Evolutionary conservation across 164 flowering plant genomes (phyloP).

Genomic region (Kalanchoe fedtschenkoi): DNA sequence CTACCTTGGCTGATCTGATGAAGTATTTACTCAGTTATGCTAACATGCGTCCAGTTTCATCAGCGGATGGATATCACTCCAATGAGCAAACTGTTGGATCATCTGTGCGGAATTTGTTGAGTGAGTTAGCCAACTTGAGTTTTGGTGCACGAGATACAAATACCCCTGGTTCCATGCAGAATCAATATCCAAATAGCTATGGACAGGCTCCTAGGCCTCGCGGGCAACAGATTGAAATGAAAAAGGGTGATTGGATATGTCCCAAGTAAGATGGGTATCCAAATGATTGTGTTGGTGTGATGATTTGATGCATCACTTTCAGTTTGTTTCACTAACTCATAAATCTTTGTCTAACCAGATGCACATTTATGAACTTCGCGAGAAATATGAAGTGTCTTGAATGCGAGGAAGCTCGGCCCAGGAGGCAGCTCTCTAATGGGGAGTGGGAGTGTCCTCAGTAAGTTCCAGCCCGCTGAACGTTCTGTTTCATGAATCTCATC

Average conservation of each 20-base stretch:
- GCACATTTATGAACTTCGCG: constrained; percentile 90
- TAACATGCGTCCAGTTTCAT: constrained; percentile 23
- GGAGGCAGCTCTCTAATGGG: constrained; percentile 68
- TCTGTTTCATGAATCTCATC: background rate
- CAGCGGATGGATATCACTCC: constrained; percentile 18
- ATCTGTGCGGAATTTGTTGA: constrained; percentile 59
- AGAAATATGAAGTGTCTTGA: constrained; percentile 77
- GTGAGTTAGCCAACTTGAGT: constrained; percentile 36
- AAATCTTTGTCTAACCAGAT: constrained; percentile 28
- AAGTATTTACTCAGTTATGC: constrained; percentile 62
- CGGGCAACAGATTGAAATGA: constrained; percentile 56
- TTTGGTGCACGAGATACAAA: constrained; percentile 11
- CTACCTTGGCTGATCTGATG: constrained; percentile 60
- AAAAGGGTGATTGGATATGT: constrained; percentile 86
- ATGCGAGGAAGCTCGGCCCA: constrained; percentile 74
- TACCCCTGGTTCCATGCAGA: constrained; percentile 20
- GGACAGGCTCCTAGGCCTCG: constrained; percentile 27
- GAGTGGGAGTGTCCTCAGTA: constrained; percentile 99
- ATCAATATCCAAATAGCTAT: constrained; percentile 28
- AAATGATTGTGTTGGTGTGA: background rate
- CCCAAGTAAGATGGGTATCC: constrained; percentile 37
- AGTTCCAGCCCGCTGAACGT: constrained; percentile 13
- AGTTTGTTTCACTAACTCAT: background rate
- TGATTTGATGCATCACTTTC: background rate
- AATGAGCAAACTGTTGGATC: constrained; percentile 43